phyloP scores from a whole-genome alignment of 1,139 yeast species.

The Yamadazyma sp. region DNA sequence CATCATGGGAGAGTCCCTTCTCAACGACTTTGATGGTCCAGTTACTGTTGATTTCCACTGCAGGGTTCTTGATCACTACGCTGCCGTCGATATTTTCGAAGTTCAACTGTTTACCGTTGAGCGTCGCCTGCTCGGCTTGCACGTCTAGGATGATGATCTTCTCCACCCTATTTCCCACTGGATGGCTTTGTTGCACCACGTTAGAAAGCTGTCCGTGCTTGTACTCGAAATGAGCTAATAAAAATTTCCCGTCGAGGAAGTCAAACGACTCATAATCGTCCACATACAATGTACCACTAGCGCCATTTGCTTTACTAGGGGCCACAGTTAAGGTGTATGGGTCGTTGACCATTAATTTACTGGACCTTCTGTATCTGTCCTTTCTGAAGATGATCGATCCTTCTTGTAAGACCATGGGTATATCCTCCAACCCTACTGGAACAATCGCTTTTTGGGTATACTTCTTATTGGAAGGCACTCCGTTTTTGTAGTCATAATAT shows the following conservation, averaged over 20 bases:
- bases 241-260: conserved; percentile 50
- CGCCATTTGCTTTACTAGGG: conserved; percentile 46
- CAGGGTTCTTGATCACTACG: conserved; percentile 53
- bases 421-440: conserved; percentile 54
- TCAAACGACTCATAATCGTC: conserved; percentile 83
- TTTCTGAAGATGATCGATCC: conserved; percentile 73
- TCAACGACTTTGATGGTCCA: conserved; percentile 44
- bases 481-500: conserved; percentile 59
- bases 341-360: conserved; percentile 73
- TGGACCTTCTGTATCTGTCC: conserved; percentile 76
- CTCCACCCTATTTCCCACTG: conserved; percentile 46
- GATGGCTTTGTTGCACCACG: conserved; percentile 12
- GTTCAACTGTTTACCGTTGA: conserved; percentile 29
- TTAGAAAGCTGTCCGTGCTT: conserved; percentile 10
- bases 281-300: conserved; percentile 59
- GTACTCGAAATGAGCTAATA: conserved; percentile 37
- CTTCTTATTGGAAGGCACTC: conserved; percentile 16
- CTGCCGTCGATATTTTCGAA: conserved; percentile 16
- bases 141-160: conserved; percentile 57
- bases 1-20: conserved; percentile 26
- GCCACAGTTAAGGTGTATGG: conserved; percentile 81
- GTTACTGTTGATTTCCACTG: conserved; percentile 42
- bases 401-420: conserved; percentile 76
- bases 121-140: conserved; percentile 20
- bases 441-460: conserved; percentile 19